Base-by-base conservation (phyloP, 73 alveolate species). In the Paramecium caudatum region DNA sequence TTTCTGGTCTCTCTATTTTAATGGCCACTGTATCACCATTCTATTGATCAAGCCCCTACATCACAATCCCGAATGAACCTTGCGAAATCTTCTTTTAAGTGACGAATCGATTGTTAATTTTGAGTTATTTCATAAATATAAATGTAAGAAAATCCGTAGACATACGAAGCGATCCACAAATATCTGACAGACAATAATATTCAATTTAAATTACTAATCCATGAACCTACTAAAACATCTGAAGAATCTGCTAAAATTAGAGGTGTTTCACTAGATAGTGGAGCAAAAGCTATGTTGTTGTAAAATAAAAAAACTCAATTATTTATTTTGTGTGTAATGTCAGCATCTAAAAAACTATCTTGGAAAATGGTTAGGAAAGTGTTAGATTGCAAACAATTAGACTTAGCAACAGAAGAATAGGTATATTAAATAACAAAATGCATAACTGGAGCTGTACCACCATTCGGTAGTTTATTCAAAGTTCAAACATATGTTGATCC, bases 391-490 rank as follows among this genome's bases (percentile, higher is more conserved):
- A 97, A 97, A 93, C 93, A 97, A 61, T 80, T 97, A 63, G 96
- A 98, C 91, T 97, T 98, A 94, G 99, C 98, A 0, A 94, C 96
- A 13, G 95, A 94, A 49, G 97, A 98, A 78, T 99, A 98, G 93
- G 98, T 98, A 47, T 91, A 10, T 80, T 80, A 81, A 2, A 82
- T 91, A 23, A 98, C 99, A 46, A 96, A 95, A 49, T 97, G 99
- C 49, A 70, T 97, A n/a, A 98, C 97, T 82, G 99, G 99, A 9
- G 99, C 99, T n/a, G 99, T 98, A 12, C 99, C 99, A 9, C 99
- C 99, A 12, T 98, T 98, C 94, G 99, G 99, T 3, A 90, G 97
- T 36, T 82, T 96, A 55, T 98, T 94, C 90, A 94, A 94, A 15
- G 82, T 96, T 19, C 81, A 95, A 50, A 97, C 99, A 62, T 92